Evolutionary conservation across 140 eudicot species (phyloP), one percentile per base, ranked within the genome.

Genomic region (Bidens hawaiensis): DNA sequence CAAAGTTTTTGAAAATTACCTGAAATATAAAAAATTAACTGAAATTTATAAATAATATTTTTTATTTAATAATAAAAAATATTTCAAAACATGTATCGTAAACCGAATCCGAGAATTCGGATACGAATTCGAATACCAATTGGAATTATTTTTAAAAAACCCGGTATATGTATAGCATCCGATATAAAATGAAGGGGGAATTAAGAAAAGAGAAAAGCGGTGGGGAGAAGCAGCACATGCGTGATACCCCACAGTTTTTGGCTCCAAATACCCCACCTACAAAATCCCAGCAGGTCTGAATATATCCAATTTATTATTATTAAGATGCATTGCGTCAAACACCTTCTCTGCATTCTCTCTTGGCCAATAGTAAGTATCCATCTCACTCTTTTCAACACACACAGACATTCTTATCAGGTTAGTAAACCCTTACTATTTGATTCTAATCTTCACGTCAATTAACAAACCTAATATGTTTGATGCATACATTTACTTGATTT

Each of bases 311-410:
- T 34, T 6, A 14, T 30, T 54, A 34, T 52, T 38, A 56, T 57
- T 47, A 56, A 26, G 63, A 56, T n/a, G 26, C 76, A 71, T 71
- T 71, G 62, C 70, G 49, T 72, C 77, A 72, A 72, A 72, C 77
- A 52, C 71, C 65, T 72, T 27, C 59, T 1, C 60, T 64, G 57
- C 54, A 49, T 3, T 26, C 8, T 16, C 68, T 36, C 33, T 47
- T 21, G 8, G 26, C 52, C 69, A 73, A 56, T 51, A 33, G 61
- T 56, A 65, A 38, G 8, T 30, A 30, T 30, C 36, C 36, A 6
- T 46, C 52, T 21, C 76, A 25, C 54, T 34, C 42, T 33, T 45
- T 46, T 25, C 42, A n/a, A 4, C 14, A 38, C 66, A 38, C 13
- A 31, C 50, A 12, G 23, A 5, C 57, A 5, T 48, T 19, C 21